phyloP scores from a whole-genome alignment of 192 early-diverging fungal genomes.

The Backusella australiensis region DNA sequence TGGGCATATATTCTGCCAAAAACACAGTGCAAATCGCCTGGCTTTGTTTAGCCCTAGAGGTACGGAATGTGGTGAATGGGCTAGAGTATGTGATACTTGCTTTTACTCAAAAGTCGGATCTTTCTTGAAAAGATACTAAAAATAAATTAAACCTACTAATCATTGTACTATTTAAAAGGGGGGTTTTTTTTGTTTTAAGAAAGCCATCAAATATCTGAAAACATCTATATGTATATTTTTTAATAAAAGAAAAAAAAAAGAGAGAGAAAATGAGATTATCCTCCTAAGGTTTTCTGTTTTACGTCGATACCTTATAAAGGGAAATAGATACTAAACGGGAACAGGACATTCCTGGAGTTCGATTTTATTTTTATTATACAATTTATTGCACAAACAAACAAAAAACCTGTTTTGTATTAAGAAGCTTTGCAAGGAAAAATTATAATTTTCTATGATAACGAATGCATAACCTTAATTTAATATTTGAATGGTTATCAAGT shows the following conservation, averaged over 20 bases:
- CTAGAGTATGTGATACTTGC: slow-evolving; percentile 20
- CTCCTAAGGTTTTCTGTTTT: background rate
- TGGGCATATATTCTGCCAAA: slow-evolving; percentile 20
- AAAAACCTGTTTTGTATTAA: background rate
- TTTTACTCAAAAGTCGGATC: slow-evolving; percentile 8
- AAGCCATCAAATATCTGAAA: background rate
- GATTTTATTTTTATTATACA: background rate
- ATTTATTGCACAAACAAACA: background rate
- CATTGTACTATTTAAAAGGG: background rate
- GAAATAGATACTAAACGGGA: background rate
- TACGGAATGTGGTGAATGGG: slow-evolving; percentile 15
- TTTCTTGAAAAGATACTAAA: background rate
- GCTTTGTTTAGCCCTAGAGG: slow-evolving; percentile 7
- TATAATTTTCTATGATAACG: background rate
- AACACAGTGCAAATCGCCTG: slow-evolving; percentile 11
- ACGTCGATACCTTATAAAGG: background rate
- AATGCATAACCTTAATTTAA: background rate
- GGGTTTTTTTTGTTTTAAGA: background rate
- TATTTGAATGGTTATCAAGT: background rate
- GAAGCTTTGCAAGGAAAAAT: background rate
- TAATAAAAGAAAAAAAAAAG: background rate
- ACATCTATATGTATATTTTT: background rate
- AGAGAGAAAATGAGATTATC: background rate
- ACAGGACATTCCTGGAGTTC: background rate
- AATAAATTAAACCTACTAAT: background rate